Base-by-base conservation (phyloP, 768 basidiomycete genomes). In the Mycena amicta region DNA sequence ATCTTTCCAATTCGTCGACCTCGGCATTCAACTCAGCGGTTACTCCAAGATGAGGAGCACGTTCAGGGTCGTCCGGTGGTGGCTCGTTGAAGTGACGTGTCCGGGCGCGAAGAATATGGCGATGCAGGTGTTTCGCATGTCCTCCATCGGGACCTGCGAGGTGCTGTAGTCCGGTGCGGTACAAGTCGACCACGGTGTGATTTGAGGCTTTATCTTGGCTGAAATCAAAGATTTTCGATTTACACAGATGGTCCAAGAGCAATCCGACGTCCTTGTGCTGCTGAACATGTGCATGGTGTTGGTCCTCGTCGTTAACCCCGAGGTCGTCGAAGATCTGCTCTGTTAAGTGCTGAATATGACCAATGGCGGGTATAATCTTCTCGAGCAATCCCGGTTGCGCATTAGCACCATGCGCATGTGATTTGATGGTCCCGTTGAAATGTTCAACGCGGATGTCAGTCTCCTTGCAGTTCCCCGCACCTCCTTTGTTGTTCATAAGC, bases 401-500 rank as follows among this genome's bases (percentile, higher is more conserved):
- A 60, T 66, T 69, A 22, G 60, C 49, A 15, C 67, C 68, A 59
- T 66, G 61, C 5, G 63, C 62, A 31, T 67, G 57, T 1, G 45
- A 37, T 33, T 70, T 70, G 59, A 70, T 66, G 1, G 50, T 5
- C 6, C 61, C 55, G 39, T 70, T 68, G 43, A 67, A 56, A n/a
- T 70, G 69, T 40, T 70, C 65, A 8, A 67, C 66, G 2, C 55
- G 60, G 40, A 70, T 66, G 55, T 70, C 69, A 13, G 67, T 67
- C 37, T 63, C 59, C 29, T 67, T 70, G 41, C 56, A 68, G n/a
- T 29, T 46, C 3, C 22, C 54, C 11, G 41, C 47, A n/a, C 57
- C 53, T 25, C 67, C 68, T 2, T 28, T 18, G 8, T 55, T 63
- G 50, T 70, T 70, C 5, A 66, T 66, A 13, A 70, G 54, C 68